These are phyloP conservation scores for Platanthera zijinensis DNA, from an alignment of 106 monocot genomes.

Conservation along the genomic window DNA sequence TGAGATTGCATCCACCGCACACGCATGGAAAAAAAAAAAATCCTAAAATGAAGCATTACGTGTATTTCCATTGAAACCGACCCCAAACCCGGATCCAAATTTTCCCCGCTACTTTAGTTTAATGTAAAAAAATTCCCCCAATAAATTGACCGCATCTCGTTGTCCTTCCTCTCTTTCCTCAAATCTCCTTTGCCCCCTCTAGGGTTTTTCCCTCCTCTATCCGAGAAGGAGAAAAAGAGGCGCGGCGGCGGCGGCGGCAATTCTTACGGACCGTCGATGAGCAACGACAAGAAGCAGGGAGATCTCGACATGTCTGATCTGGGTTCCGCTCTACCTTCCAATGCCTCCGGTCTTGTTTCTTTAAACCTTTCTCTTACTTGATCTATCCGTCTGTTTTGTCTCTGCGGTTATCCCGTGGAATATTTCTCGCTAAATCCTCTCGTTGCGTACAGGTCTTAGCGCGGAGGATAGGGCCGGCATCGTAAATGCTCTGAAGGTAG, in stretches of 20 bases:
- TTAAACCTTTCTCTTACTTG: background rate
- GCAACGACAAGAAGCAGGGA: conserved; percentile 17
- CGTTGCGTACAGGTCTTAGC: conserved; percentile 12
- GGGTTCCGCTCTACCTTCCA: conserved; percentile 4
- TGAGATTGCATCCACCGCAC: too few relatives aligned
- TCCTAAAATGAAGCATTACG: too few relatives aligned
- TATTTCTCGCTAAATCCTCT: background rate
- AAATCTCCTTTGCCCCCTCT: background rate
- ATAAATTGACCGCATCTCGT: conserved; percentile 6
- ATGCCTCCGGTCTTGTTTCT: conserved; percentile 2
- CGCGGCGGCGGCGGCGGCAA: background rate
- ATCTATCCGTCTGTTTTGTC: background rate
- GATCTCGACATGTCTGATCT: conserved; percentile 16
- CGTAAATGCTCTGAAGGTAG: conserved; percentile 25
- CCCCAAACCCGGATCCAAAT: too few relatives aligned
- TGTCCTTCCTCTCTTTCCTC: background rate
- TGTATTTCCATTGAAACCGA: too few relatives aligned
- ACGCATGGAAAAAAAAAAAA: too few relatives aligned
- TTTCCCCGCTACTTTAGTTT: too few relatives aligned
- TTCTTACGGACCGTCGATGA: conserved; percentile 4
- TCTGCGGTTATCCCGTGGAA: background rate
- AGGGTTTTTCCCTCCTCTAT: conserved; percentile 4
- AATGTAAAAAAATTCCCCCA: background rate
- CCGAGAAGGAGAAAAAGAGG: background rate
- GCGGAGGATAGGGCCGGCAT: conserved; percentile 25